These are phyloP conservation scores for Chlamydomonas asymmetrica DNA, from an alignment of 139 green algal species.

Conservation along the genomic window DNA sequence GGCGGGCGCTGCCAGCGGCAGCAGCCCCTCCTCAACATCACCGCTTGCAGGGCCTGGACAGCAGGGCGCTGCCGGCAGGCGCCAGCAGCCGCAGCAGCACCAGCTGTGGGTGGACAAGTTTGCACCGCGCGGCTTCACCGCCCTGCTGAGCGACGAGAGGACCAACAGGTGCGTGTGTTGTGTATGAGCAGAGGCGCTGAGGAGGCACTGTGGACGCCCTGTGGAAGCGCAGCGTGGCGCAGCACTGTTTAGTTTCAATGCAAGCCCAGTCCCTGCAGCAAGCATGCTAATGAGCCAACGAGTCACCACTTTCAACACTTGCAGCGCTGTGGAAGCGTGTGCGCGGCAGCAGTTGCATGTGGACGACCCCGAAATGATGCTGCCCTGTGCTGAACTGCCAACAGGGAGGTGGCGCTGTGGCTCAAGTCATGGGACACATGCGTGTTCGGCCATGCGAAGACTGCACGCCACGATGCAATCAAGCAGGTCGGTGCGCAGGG, in stretches of 20 bases:
- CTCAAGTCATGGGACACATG: constrained; percentile 80
- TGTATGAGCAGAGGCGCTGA: too few species aligned
- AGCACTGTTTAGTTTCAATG: too few species aligned
- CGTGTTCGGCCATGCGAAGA: constrained; percentile 59
- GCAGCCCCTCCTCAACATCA: neutral
- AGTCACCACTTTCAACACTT: too few species aligned
- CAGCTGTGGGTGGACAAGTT: constrained; percentile 94
- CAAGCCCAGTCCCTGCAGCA: too few species aligned
- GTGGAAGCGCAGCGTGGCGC: too few species aligned
- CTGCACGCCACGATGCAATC: too few species aligned
- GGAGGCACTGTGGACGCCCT: too few species aligned
- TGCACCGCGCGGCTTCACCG: constrained; percentile 74
- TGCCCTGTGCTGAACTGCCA: too few species aligned
- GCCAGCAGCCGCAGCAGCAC: neutral
- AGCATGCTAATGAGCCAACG: constrained; percentile 6
- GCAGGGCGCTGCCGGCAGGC: neutral
- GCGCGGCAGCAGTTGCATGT: too few species aligned
- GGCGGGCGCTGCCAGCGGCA: neutral
- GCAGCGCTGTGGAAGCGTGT: too few species aligned
- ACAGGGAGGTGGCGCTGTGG: constrained; percentile 70
- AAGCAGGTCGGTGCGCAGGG: too few species aligned
- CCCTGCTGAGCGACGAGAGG: constrained; percentile 86
- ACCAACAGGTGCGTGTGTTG: constrained; percentile 77
- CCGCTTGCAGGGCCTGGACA: neutral
- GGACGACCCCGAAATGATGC: too few species aligned